These are phyloP conservation scores for Thelephora terrestris DNA, from an alignment of 1,284 basidiomycete genomes.

Conservation along the genomic window DNA sequence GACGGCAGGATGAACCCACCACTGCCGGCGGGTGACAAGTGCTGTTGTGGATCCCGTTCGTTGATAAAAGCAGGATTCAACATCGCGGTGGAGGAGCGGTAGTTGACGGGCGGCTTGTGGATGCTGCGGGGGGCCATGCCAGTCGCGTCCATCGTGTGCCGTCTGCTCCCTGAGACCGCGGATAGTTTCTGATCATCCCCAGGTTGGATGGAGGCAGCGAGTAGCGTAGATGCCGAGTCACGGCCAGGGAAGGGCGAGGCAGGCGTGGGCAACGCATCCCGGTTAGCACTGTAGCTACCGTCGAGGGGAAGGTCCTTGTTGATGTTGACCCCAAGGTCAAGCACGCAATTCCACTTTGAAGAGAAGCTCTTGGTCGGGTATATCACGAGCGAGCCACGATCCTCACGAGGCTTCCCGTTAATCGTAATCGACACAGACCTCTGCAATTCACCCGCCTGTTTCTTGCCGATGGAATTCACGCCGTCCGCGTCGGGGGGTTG, in stretches of 20 bases:
- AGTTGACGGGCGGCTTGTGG: conserved; percentile 24
- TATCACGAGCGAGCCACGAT: conserved; percentile 13
- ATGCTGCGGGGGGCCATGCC: conserved; percentile 4
- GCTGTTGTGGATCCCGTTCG: conserved; percentile 17
- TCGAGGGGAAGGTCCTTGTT: conserved; percentile 2
- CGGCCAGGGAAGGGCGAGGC: conserved; percentile 57
- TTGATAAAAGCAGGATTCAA: conserved; percentile 20
- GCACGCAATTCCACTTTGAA: conserved; percentile 79
- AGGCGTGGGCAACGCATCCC: conserved; percentile 56
- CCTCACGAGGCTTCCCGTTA: conserved; percentile 52
- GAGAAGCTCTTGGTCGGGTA: conserved; percentile 69
- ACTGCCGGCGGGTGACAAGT: conserved; percentile 1
- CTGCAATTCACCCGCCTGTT: conserved; percentile 38
- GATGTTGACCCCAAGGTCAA: conserved; percentile 52
- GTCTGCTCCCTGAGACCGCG: conserved; percentile 46
- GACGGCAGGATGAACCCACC: conserved; percentile 30
- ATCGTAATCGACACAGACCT: conserved; percentile 73
- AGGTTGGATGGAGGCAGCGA: background rate
- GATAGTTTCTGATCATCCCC: conserved; percentile 14
- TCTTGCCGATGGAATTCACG: background rate
- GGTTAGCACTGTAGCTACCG: conserved; percentile 18
- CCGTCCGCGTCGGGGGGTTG: conserved; percentile 47
- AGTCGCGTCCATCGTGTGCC: conserved; percentile 38
- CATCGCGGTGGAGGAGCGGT: conserved; percentile 26
- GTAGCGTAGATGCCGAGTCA: conserved; percentile 5